Evolutionary conservation across 2,329 filamentous ascomycete species (phyloP), one percentile per base, ranked within the genome.

Genomic region (Aspergillus flavus): DNA sequence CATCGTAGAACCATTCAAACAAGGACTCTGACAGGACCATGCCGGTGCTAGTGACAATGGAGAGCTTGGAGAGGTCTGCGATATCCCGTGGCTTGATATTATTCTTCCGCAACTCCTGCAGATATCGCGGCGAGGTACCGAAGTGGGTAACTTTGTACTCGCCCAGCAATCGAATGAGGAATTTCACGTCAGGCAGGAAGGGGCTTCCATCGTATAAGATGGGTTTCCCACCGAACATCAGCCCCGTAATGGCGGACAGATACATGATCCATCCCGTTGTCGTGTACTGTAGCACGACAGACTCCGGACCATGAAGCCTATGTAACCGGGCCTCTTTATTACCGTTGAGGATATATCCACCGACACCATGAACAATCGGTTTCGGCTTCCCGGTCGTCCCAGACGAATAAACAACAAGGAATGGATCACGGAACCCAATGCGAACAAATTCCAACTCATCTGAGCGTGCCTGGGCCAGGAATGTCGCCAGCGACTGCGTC

Each of bases 211-310:
- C 92, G 74, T 96, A 96, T n/a, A 94, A 80, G 1, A 96, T 77
- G 1, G 85, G 81, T 6, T 86, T 83, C 0, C 83, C 82, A 9
- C 91, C 91, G 45, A 83, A 78, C 1, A 90, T 69, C 9, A 94
- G 80, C 4, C 83, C 80, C 23, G 83, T 81, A 0, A 92, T 81
- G 43, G 84, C 85, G 3, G 82, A 79, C 10, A 93, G 80, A 73
- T 94, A 95, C 92, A 96, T 96, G 78, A 96, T 95, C 92, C 92
- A 96, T 0, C 91, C 90, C 0, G 90, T 93, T 0, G 88, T 90
- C 1, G 88, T 89, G 70, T 87, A 89, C 71, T 89, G 87, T 39
- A 89, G 67, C 10, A 78, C 73, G 0, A 83, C 80, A 19, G 75
- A 82, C 9, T 74, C 73, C 0, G 82, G 73, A 0, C 75, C 75